Base-by-base conservation (phyloP, 2,329 filamentous ascomycete species). In the Paracoccidioides brasiliensis region DNA sequence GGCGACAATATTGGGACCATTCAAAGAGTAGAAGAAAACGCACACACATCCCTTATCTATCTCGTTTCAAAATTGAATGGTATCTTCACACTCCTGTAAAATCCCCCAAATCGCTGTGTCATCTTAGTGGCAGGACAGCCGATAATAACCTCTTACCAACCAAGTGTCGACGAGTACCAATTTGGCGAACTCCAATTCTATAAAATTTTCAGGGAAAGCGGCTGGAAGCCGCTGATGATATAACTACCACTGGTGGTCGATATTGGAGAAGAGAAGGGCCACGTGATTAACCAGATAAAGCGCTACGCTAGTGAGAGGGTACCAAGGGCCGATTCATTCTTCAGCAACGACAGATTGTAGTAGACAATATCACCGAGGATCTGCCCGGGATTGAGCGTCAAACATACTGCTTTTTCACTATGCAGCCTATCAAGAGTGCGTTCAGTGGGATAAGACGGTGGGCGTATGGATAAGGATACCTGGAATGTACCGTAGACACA, bases 271-370 rank as follows among this genome's bases (percentile, higher is more conserved):
- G 58, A 57, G 30, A 52, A 54, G 28, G 62, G 62, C 5, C 60
- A 63, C 50, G 52, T 50, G 30, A 38, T 54, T 6, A 58, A 58
- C 5, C 60, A 58, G n/a, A 56, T 72, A 14, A 58, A 64, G 3
- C 53, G 60, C 15, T 56, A 53, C 9, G 64, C 64, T 42, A 69
- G 69, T 0, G 46, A 49, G 46, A 49, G 5, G 59, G 65, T 3
- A 42, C 65, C n/a, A 65, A 63, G n/a, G 58, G 63, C 6, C 60
- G 64, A 5, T 60, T 71, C 7, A 61, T 72, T 30, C 61, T 72
- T 38, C 67, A 72, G 54, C 70, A 71, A 52, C 60, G 66, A 7
- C 64, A 67, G 41, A 64, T 67, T 14, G 59, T 70, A 61, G 82
- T 43, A 15, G 52, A 57, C 22, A 57, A 60, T 32, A 56, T 61